phyloP scores from a whole-genome alignment of 345 rosid genomes.

The Acer negundo region DNA sequence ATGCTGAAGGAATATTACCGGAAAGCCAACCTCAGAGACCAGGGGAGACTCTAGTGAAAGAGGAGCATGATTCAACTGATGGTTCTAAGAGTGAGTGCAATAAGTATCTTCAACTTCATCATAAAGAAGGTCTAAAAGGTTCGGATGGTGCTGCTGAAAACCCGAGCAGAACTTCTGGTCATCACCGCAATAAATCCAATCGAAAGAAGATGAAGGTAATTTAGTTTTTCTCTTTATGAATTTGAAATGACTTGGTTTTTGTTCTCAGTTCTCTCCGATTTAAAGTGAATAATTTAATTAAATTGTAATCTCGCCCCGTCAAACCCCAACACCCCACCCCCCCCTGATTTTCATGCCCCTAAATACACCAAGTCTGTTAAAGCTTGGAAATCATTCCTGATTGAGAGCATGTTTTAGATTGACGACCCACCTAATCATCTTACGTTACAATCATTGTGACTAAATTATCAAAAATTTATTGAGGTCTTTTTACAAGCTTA shows the following conservation, averaged over 20 bases:
- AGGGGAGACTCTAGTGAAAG: slow-evolving; percentile 34
- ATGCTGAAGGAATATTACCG: slow-evolving; percentile 35
- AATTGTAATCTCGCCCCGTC: too few relatives aligned
- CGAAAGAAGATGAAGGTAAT: slow-evolving; percentile 71
- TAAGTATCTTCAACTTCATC: slow-evolving; percentile 19
- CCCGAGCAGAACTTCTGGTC: slow-evolving; percentile 37
- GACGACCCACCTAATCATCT: not conserved
- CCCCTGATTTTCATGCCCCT: not conserved
- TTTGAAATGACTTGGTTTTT: not conserved
- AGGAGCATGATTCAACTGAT: slow-evolving; percentile 50
- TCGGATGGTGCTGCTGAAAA: slow-evolving; percentile 29
- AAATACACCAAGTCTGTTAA: not conserved
- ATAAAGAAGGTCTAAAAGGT: slow-evolving; percentile 30
- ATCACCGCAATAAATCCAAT: slow-evolving; percentile 45
- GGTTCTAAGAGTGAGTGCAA: slow-evolving; percentile 35
- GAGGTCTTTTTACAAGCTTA: not conserved
- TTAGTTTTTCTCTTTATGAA: not conserved
- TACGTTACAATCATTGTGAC: not conserved
- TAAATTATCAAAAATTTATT: not conserved
- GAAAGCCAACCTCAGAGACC: slow-evolving; percentile 25
- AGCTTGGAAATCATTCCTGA: not conserved
- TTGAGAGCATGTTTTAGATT: not conserved
- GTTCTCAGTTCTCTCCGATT: not conserved
- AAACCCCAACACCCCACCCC: too few relatives aligned
- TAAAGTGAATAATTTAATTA: not conserved